Conservation (phyloP, 495 filamentous ascomycete species). For the Hypoxylon fragiforme region DNA sequence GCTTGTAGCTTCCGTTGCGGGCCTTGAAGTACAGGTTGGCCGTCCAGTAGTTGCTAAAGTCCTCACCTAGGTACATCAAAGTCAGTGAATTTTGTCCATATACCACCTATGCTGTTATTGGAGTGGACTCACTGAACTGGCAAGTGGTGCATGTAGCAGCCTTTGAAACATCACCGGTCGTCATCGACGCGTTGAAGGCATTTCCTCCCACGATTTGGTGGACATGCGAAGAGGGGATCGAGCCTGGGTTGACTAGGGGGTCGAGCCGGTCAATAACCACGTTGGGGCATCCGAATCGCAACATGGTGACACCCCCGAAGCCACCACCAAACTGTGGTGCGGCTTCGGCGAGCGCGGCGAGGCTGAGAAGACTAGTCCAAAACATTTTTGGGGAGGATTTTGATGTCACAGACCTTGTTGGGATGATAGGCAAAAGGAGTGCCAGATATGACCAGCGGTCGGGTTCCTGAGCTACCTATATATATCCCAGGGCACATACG, state of each 20-base stretch:
- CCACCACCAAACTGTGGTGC: constrained; percentile 42
- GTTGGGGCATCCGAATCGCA: constrained; percentile 52
- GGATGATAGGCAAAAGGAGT: constrained; percentile 1
- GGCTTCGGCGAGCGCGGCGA: constrained; percentile 44
- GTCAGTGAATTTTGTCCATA: neutral
- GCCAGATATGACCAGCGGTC: constrained; percentile 1
- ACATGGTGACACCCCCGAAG: constrained; percentile 44
- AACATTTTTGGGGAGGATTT: constrained; percentile 39
- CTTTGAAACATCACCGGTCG: constrained; percentile 44
- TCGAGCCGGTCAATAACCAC: constrained; percentile 51
- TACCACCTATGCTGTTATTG: neutral
- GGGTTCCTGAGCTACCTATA: constrained; percentile 23
- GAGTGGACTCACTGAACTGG: constrained; percentile 36
- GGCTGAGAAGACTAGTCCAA: constrained; percentile 42
- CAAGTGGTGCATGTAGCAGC: constrained; percentile 47
- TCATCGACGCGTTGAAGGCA: constrained; percentile 51
- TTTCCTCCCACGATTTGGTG: constrained; percentile 55
- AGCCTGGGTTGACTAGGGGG: constrained; percentile 47
- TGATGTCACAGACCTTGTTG: constrained; percentile 9
- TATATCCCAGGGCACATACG: constrained; percentile 14
- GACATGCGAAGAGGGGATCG: constrained; percentile 43
- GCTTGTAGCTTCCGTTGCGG: constrained; percentile 55
- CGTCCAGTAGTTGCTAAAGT: constrained; percentile 58
- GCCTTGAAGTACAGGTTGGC: constrained; percentile 57
- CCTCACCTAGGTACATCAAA: constrained; percentile 32